A percentile compares a stretch with the other conserved stretches of the same genome.
phyloP scores from a whole-genome alignment of 2,329 filamentous ascomycete genomes.

The Aspergillus proliferans region DNA sequence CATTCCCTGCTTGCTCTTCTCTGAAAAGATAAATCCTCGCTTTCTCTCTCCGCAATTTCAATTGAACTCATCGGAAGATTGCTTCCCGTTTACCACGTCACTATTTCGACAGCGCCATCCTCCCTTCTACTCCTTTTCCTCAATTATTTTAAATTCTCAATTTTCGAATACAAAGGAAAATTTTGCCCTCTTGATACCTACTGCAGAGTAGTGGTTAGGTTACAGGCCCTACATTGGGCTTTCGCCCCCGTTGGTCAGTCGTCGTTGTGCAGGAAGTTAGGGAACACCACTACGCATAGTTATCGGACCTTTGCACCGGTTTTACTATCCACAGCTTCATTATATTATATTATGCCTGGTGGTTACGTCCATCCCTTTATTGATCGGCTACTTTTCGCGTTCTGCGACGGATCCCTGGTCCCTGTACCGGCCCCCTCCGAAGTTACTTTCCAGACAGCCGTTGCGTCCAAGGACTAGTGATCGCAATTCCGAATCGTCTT shows the following conservation, averaged over 20 bases:
- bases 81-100: background rate
- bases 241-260: background rate
- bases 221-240: too few relatives aligned
- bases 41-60: background rate
- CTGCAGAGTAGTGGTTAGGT: too few relatives aligned
- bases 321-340: background rate
- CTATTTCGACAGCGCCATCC: background rate
- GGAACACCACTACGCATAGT: background rate
- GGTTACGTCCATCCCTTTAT: too few relatives aligned
- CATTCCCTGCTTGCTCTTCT: background rate
- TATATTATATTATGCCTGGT: conserved; percentile 1
- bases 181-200: background rate
- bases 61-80: background rate
- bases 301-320: background rate
- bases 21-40: background rate
- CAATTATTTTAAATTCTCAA: too few relatives aligned
- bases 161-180: background rate
- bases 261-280: background rate
- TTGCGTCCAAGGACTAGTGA: too few relatives aligned
- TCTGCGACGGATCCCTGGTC: background rate
- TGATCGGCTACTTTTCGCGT: too few relatives aligned
- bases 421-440: background rate
- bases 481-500: too few relatives aligned
- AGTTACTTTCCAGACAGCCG: background rate
- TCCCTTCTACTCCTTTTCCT: too few relatives aligned